Base-by-base conservation (phyloP, 2,329 filamentous ascomycete genomes). In the Penicillium brevicompactum region DNA sequence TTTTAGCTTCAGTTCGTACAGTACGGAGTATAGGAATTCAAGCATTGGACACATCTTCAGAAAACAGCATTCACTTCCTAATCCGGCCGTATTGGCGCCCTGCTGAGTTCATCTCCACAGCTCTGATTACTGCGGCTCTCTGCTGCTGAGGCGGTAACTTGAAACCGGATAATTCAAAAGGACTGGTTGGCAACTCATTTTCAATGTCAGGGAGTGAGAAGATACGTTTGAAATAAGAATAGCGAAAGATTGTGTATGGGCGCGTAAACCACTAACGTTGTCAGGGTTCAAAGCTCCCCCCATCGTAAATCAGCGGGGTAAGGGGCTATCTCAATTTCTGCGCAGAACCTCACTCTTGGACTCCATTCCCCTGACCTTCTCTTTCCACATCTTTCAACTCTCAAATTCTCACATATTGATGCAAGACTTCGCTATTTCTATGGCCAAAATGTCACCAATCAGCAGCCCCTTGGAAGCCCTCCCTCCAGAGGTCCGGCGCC, bases 401-500 rank as follows among this genome's bases (percentile, higher is more conserved):
- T 34, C 31, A 5, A 34, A 34, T 34, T 34, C 3, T 10, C 31
- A 34, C 31, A 27, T 27, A 27, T 5, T 27, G 24, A 27, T 5
- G 24, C 24, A 27, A 27, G 4, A 6, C 24, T 4, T 1, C 6
- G 24, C 5, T 27, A 6, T 27, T 27, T 27, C 5, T 27, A 8
- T 27, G 24, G 24, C 24, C 24, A 27, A 27, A 11, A 34, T 34
- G 31, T 14, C 3, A 1, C 13, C 31, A 34, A 34, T 34, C 31
- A 34, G 31, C 13, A 8, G 13, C 31, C 24, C 24, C 24, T 34
- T 34, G 31, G 31, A 34, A 34, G 31, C 31, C 13, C 60, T 58
- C 22, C 66, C 67, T 8, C 38, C 66, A 18, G 66, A 71, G 52
- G 43, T 70, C 11, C 63, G 67, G 21, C 53, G 51, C 21, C 46